A percentile compares a stretch with the other conserved stretches of the same genome.
phyloP scores from a whole-genome alignment of 2,329 filamentous ascomycete genomes.

The Thelonectria rubi region DNA sequence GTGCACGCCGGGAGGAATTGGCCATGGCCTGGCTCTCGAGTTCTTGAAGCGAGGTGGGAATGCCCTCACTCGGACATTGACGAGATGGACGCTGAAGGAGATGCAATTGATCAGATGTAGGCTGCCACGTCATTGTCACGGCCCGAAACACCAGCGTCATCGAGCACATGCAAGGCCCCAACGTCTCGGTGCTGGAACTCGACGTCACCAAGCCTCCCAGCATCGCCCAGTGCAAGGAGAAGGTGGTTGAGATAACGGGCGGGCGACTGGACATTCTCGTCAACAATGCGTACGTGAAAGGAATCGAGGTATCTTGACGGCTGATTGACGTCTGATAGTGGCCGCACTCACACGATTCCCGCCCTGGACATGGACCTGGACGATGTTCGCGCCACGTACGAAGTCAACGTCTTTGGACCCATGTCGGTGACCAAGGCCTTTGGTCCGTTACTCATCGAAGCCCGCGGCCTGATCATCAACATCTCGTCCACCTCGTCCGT shows the following conservation, averaged over 20 bases:
- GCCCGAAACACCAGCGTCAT: constrained; percentile 61
- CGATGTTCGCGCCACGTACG: constrained; percentile 63
- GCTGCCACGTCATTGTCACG: constrained; percentile 64
- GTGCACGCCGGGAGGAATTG: constrained; percentile 67
- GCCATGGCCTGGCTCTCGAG: constrained; percentile 61
- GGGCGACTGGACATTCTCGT: constrained; percentile 66
- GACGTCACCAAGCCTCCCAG: constrained; percentile 64
- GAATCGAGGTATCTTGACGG: neutral
- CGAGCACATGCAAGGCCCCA: constrained; percentile 53
- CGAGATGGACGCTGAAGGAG: neutral
- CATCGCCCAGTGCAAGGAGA: constrained; percentile 57
- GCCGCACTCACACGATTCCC: constrained; percentile 60
- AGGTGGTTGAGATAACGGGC: constrained; percentile 58
- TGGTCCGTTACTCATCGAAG: constrained; percentile 57
- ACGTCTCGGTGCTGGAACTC: constrained; percentile 60
- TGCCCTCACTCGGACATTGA: neutral
- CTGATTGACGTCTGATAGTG: constrained; percentile 46
- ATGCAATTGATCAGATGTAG: constrained; percentile 21
- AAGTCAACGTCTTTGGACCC: constrained; percentile 66
- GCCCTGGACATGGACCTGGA: constrained; percentile 61
- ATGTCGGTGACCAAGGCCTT: constrained; percentile 66
- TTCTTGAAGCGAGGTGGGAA: constrained; percentile 60
- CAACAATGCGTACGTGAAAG: constrained; percentile 63
- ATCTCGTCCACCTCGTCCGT: constrained; percentile 62
- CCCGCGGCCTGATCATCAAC: constrained; percentile 63